These are phyloP conservation scores for Aspergillus eucalypticola DNA, from an alignment of 2,329 filamentous ascomycete genomes.

Conservation along the genomic window DNA sequence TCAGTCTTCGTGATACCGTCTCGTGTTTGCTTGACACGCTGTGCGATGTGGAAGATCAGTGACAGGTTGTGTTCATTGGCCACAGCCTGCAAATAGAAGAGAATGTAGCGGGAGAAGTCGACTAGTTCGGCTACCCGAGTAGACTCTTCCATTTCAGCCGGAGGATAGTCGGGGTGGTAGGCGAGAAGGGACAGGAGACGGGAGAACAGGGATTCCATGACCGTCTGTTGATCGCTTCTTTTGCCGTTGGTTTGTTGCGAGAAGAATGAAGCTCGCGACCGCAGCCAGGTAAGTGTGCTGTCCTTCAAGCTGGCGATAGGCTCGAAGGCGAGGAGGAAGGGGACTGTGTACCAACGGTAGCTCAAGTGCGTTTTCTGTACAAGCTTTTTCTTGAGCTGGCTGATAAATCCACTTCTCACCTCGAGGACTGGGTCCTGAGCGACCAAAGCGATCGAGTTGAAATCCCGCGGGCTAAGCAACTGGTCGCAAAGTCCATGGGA, in stretches of 20 bases:
- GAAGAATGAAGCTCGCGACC: conserved; percentile 72
- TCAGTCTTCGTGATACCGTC: conserved; percentile 69
- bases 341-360: conserved; percentile 81
- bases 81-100: conserved; percentile 83
- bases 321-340: conserved; percentile 91
- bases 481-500: conserved; percentile 71
- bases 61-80: conserved; percentile 85
- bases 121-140: conserved; percentile 62
- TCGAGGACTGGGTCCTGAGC: conserved; percentile 73
- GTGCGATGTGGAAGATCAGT: conserved; percentile 86
- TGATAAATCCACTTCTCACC: conserved; percentile 77
- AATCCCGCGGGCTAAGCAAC: conserved; percentile 69
- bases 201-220: conserved; percentile 79
- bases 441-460: conserved; percentile 78
- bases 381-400: conserved; percentile 75
- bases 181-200: conserved; percentile 84
- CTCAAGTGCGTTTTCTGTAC: conserved; percentile 66
- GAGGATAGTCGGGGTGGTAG: conserved; percentile 84
- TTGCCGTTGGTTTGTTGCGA: conserved; percentile 45
- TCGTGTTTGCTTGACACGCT: conserved; percentile 85
- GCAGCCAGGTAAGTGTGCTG: conserved; percentile 82
- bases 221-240: conserved; percentile 52
- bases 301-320: conserved; percentile 71
- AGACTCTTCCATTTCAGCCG: conserved; percentile 36
- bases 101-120: conserved; percentile 83